A percentile compares a stretch with the other conserved stretches of the same genome.
Conservation (phyloP, 2,329 filamentous ascomycete species). For the Colletotrichum incanum region DNA sequence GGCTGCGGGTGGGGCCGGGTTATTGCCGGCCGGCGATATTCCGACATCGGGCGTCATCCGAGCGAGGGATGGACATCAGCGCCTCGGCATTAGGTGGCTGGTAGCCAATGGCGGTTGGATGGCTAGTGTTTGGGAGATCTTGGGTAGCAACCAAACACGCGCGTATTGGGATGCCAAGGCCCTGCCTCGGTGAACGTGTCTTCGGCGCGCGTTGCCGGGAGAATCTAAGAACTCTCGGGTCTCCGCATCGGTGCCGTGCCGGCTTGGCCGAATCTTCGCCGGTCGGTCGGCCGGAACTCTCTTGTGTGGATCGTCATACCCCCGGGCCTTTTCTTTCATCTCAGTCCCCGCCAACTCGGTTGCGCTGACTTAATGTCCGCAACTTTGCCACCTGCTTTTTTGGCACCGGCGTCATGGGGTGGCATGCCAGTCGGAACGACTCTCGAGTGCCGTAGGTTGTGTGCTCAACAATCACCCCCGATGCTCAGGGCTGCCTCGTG, state of each 20-base stretch:
- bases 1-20: slow-evolving; percentile 23
- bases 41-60: slow-evolving; percentile 32
- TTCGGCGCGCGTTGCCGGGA: background rate
- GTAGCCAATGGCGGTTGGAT: background rate
- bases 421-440: too few species aligned
- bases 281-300: too few species aligned
- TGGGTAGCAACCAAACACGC: background rate
- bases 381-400: background rate
- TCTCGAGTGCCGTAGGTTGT: background rate
- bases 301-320: too few species aligned
- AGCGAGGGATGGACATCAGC: background rate
- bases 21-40: slow-evolving; percentile 35
- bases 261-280: slow-evolving; percentile 18
- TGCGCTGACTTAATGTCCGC: background rate
- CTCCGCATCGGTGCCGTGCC: slow-evolving; percentile 31
- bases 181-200: background rate
- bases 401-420: too few species aligned
- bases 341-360: background rate
- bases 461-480: background rate
- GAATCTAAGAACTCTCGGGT: background rate
- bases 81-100: background rate
- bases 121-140: background rate
- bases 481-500: background rate
- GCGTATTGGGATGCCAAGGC: background rate
- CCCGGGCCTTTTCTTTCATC: background rate